Percentiles rank a stretch among this genome's conserved stretches.
phyloP scores from a whole-genome alignment of 306 rosid genomes.

The Quercus glauca region DNA sequence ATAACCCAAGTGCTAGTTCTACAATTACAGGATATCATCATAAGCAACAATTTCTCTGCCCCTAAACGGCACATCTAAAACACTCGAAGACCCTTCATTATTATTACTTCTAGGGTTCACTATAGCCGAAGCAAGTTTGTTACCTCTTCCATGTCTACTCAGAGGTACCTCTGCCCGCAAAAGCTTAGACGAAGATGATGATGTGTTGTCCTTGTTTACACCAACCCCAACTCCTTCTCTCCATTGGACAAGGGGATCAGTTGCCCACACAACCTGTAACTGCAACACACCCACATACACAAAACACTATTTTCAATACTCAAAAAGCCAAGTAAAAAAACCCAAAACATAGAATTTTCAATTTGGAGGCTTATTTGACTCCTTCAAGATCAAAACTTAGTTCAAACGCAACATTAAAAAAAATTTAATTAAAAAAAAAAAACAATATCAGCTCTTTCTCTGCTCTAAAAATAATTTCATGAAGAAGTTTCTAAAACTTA shows the following conservation, averaged over 20 bases:
- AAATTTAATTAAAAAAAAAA: background rate
- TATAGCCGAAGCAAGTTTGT: constrained; percentile 68
- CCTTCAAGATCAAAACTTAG: background rate
- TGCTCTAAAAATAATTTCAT: background rate
- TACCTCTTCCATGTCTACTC: constrained; percentile 78
- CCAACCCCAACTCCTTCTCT: constrained; percentile 73
- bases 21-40: constrained; percentile 65
- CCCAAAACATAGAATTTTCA: background rate
- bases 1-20: constrained; percentile 1
- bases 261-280: constrained; percentile 89
- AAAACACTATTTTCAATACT: background rate
- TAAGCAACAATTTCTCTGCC: constrained; percentile 84
- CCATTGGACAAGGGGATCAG: constrained; percentile 82
- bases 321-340: background rate
- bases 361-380: background rate
- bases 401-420: constrained; percentile 7
- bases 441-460: background rate
- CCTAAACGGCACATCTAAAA: constrained; percentile 48
- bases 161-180: constrained; percentile 75
- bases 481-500: background rate
- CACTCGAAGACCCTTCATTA: constrained; percentile 25
- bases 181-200: constrained; percentile 68
- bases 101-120: constrained; percentile 49
- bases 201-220: constrained; percentile 41
- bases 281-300: constrained; percentile 21